Conservation (phyloP, 352 stramenopile species). For the Pythium rhizo-oryzae region DNA sequence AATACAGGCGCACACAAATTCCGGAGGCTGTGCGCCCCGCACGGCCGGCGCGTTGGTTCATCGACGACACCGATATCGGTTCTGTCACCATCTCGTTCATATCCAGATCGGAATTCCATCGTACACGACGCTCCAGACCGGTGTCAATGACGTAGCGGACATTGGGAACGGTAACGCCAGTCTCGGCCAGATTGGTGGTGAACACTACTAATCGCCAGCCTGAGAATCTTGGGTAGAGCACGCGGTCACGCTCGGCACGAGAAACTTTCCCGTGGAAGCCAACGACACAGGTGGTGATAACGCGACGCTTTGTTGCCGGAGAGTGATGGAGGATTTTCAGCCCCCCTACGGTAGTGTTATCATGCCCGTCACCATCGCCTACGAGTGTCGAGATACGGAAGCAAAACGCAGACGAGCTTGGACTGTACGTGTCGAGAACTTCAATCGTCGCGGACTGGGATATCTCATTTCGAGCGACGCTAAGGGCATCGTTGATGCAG, state of each 20-base stretch:
- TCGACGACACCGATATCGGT: conserved; percentile 22
- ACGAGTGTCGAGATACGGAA: conserved; percentile 14
- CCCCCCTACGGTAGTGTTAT: neutral
- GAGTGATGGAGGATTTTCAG: neutral
- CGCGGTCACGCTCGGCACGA: conserved; percentile 25
- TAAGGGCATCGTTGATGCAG: conserved; percentile 25
- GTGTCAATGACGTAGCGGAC: conserved; percentile 39
- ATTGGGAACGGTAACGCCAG: conserved; percentile 31
- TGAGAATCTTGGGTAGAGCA: conserved; percentile 11
- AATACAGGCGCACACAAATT: conserved; percentile 29
- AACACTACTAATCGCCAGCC: conserved; percentile 25
- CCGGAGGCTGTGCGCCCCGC: conserved; percentile 22
- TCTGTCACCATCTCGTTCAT: conserved; percentile 34
- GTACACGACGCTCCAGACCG: conserved; percentile 28
- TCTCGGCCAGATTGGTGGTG: conserved; percentile 35
- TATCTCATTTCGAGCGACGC: conserved; percentile 16
- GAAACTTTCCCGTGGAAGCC: conserved; percentile 28
- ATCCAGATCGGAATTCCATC: conserved; percentile 26
- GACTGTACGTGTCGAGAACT: conserved; percentile 3
- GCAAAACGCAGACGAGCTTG: conserved; percentile 13
- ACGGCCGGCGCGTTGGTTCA: conserved; percentile 25
- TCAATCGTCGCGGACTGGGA: conserved; percentile 16
- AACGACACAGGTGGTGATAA: conserved; percentile 16
- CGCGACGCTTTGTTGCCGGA: neutral
- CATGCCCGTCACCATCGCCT: neutral